Evolutionary conservation across 331 rosid species (phyloP), one percentile per base, ranked within the genome.

Genomic region (Quercus phellos): DNA sequence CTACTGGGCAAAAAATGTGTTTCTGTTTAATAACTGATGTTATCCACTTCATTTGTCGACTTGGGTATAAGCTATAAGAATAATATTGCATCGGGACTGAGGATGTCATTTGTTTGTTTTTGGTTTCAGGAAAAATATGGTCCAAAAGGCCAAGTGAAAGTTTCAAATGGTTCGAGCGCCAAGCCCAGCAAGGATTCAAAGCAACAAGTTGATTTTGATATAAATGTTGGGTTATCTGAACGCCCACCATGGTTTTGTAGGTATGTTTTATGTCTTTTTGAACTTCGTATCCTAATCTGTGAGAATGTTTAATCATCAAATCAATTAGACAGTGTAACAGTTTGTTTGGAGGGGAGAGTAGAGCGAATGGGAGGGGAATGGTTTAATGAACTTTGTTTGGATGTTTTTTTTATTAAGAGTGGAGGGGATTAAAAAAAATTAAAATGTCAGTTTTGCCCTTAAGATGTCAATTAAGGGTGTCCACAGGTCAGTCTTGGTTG

Each of bases 81-180:
- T 18, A 21, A 55, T 59, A 22, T 6, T 29, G 27, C 24, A 26
- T 77, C 43, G 9, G 59, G 18, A 11, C 59, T 35, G 27, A 10
- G 22, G 46, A 13, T 59, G 21, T 18, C 60, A 69, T 70, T 42
- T 30, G 80, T 63, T 9, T 2, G 4, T 11, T 63, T 29, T 51
- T 56, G 73, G 74, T 26, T 77, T 35, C 86, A 91, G 97, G 97
- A 93, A 78, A 93, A 93, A 75, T 93, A 90, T 78, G 98, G 97
- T 83, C 98, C 97, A 0, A 93, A 93, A 83, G 97, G 93, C 70
- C 91, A 83, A 87, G 89, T 75, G 51, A 92, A 84, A 58, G 72
- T 83, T 77, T n/a, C 50, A 55, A 89, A 75, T 38, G 89, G 73
- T 71, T 71, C 82, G 27, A 77, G 84, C 70, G 78, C 91, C 77